Conservation (phyloP, 805 yeast species). For the Schwanniomyces pseudopolymorphus region DNA sequence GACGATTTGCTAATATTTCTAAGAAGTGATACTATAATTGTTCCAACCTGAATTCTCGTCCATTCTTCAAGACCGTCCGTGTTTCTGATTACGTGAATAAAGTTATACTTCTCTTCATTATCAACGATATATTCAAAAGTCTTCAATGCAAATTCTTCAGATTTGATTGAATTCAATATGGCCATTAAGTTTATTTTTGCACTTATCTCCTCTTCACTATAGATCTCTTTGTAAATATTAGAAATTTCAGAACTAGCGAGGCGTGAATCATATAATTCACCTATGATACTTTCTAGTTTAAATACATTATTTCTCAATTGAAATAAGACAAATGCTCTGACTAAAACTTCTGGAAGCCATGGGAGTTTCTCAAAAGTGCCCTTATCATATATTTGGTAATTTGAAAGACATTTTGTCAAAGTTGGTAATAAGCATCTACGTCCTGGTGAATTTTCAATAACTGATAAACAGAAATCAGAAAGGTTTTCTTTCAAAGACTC, state of each 20-base stretch:
- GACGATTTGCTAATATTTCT: constrained; percentile 10
- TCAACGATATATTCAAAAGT: constrained; percentile 38
- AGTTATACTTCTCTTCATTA: constrained; percentile 35
- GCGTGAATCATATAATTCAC: constrained; percentile 47
- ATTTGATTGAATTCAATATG: constrained; percentile 36
- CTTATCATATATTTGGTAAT: constrained; percentile 37
- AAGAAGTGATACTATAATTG: constrained; percentile 39
- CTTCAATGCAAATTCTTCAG: constrained; percentile 24
- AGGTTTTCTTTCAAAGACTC: constrained; percentile 26
- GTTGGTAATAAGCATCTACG: constrained; percentile 70
- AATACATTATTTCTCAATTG: constrained; percentile 61
- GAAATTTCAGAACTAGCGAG: constrained; percentile 25
- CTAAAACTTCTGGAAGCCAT: constrained; percentile 56
- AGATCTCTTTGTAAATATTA: constrained; percentile 44
- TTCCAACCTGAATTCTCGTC: constrained; percentile 56
- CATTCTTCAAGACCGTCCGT: constrained; percentile 72
- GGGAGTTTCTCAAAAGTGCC: constrained; percentile 35
- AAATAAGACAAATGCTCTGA: constrained; percentile 42
- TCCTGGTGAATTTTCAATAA: constrained; percentile 51
- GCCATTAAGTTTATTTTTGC: constrained; percentile 52
- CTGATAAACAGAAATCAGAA: constrained; percentile 36
- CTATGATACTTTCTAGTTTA: constrained; percentile 58
- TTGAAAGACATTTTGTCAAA: constrained; percentile 46
- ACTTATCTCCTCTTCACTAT: constrained; percentile 60
- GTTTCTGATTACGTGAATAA: constrained; percentile 51